phyloP scores from a whole-genome alignment of 768 basidiomycete species.

The Mycena amicta region DNA sequence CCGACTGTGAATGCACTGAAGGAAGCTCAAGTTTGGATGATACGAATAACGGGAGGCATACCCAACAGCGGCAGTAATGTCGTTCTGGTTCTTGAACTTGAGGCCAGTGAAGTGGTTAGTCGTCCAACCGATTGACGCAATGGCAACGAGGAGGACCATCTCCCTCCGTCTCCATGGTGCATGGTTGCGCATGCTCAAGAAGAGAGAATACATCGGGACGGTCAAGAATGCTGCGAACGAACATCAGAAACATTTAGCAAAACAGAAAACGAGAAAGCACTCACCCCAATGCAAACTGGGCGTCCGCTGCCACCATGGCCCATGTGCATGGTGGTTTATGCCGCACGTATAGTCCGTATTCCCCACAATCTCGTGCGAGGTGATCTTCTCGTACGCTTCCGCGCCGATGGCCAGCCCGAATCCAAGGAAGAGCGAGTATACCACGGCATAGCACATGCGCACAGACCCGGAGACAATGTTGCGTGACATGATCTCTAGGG shows the following conservation, averaged over 20 bases:
- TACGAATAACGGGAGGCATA: slow-evolving; percentile 27
- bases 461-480: slow-evolving; percentile 87
- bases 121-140: slow-evolving; percentile 74
- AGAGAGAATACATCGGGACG: slow-evolving; percentile 70
- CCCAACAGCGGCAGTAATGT: slow-evolving; percentile 80
- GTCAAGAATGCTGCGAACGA: slow-evolving; percentile 60
- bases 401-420: slow-evolving; percentile 85
- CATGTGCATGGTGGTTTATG: slow-evolving; percentile 53
- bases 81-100: slow-evolving; percentile 67
- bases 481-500: slow-evolving; percentile 77
- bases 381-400: slow-evolving; percentile 63
- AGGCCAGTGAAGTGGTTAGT: slow-evolving; percentile 71
- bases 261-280: not conserved
- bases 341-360: slow-evolving; percentile 64
- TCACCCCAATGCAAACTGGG: slow-evolving; percentile 75
- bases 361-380: slow-evolving; percentile 46
- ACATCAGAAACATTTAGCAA: not conserved
- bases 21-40: slow-evolving; percentile 11
- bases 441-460: slow-evolving; percentile 74
- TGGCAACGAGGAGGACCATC: slow-evolving; percentile 59
- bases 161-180: slow-evolving; percentile 61
- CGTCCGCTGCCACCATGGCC: slow-evolving; percentile 75
- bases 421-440: slow-evolving; percentile 78
- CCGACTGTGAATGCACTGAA: slow-evolving; percentile 80
- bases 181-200: slow-evolving; percentile 66